Evolutionary conservation across 2,329 filamentous ascomycete genomes (phyloP).

Genomic region (Cadophora luteo-olivacea): DNA sequence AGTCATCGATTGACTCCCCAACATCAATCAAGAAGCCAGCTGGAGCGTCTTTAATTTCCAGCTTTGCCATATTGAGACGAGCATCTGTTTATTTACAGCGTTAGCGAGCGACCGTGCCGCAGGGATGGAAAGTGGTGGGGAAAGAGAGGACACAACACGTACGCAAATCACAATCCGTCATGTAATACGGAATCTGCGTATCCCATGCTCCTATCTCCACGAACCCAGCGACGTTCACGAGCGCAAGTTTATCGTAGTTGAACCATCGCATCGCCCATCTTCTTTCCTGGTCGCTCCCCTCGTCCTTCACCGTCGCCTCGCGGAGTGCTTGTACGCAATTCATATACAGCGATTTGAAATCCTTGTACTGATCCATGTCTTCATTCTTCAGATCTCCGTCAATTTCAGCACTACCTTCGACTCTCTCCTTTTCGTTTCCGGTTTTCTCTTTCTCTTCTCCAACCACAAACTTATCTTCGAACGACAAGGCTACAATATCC

Average conservation of each 20-base stretch:
- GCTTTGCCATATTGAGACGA: constrained; percentile 54
- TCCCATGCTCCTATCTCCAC: constrained; percentile 59
- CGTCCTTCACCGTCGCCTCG: constrained; percentile 20
- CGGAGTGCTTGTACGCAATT: constrained; percentile 30
- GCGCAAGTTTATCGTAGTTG: constrained; percentile 62
- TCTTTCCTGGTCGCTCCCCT: constrained; percentile 14
- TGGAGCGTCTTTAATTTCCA: constrained; percentile 48
- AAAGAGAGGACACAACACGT: neutral
- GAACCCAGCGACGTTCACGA: constrained; percentile 60
- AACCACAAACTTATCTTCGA: constrained; percentile 45
- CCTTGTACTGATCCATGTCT: constrained; percentile 18
- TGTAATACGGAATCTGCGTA: constrained; percentile 62
- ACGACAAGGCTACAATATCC: constrained; percentile 56
- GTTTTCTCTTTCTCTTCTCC: neutral
- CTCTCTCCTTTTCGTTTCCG: constrained; percentile 25
- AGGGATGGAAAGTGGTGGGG: neutral
- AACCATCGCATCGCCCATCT: constrained; percentile 62
- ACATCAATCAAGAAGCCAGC: constrained; percentile 55
- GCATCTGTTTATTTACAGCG: constrained; percentile 54
- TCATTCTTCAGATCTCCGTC: constrained; percentile 19
- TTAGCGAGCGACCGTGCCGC: neutral
- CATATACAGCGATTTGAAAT: constrained; percentile 34
- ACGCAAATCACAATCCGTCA: constrained; percentile 50
- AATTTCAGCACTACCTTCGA: neutral
- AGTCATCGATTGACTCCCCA: constrained; percentile 52